Percentiles rank a stretch among this genome's conserved stretches.
Conservation (phyloP, 116 monocot genomes). For the Dioscorea cayenensis region DNA sequence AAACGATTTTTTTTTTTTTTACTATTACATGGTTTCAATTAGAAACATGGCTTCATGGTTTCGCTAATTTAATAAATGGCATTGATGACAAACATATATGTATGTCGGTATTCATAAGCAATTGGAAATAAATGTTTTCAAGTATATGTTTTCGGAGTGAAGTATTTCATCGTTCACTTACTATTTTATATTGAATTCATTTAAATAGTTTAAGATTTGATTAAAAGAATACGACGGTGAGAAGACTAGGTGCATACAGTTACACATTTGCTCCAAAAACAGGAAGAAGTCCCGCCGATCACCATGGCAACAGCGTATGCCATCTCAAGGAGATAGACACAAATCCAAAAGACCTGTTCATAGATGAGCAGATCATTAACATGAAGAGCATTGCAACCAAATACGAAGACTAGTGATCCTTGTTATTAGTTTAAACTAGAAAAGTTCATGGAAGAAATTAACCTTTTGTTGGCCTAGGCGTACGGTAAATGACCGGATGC, state of each 20-base stretch:
- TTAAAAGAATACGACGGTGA: no score
- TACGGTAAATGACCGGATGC: slow-evolving; percentile 84
- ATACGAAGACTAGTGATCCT: background rate
- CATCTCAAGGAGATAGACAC: slow-evolving; percentile 79
- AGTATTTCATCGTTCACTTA: no score
- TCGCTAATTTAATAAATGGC: no score
- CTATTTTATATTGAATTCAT: no score
- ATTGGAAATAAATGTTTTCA: no score
- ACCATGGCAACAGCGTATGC: slow-evolving; percentile 71
- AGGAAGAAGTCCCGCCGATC: slow-evolving; percentile 64
- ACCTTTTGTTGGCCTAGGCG: slow-evolving; percentile 84
- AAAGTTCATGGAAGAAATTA: background rate
- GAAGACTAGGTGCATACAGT: slow-evolving; percentile 41
- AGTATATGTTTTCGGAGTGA: no score
- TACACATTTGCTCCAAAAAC: slow-evolving; percentile 68
- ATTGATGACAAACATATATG: no score
- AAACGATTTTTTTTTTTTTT: no score
- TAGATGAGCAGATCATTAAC: background rate
- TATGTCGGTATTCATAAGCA: no score
- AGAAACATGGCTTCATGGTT: no score
- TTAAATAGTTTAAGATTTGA: no score
- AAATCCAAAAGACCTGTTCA: slow-evolving; percentile 91
- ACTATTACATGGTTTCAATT: no score
- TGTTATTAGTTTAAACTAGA: background rate
- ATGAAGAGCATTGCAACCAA: background rate